These are phyloP conservation scores for Papiliotrema flavescens DNA, from an alignment of 1,284 basidiomycete species.

Conservation along the genomic window DNA sequence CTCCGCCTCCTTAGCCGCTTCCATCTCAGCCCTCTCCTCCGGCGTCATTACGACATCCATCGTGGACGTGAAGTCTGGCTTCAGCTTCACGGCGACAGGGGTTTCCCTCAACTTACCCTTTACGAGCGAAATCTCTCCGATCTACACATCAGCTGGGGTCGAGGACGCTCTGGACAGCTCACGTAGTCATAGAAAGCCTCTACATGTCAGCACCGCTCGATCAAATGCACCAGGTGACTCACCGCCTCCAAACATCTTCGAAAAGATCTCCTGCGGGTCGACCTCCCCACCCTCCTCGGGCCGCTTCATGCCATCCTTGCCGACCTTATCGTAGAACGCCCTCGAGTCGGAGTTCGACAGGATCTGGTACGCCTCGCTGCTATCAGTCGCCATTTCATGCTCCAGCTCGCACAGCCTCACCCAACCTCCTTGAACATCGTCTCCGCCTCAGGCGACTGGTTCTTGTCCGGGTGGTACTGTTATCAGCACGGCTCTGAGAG, in stretches of 20 bases:
- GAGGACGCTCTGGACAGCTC: constrained; percentile 42
- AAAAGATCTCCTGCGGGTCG: constrained; percentile 88
- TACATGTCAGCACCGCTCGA: constrained; percentile 11
- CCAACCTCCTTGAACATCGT: constrained; percentile 93
- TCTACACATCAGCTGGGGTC: constrained; percentile 52
- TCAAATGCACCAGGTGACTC: constrained; percentile 47
- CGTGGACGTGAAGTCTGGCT: constrained; percentile 44
- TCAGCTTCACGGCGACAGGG: neutral
- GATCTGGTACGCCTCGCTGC: constrained; percentile 85
- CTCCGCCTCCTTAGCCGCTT: constrained; percentile 52
- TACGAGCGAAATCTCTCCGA: constrained; percentile 89
- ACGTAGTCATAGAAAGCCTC: constrained; percentile 66
- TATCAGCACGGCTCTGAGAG: neutral
- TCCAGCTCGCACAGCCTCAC: constrained; percentile 48
- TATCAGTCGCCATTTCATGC: neutral
- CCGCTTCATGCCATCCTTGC: constrained; percentile 56
- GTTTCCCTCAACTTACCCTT: constrained; percentile 52
- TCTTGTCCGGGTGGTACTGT: constrained; percentile 92
- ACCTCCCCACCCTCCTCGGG: constrained; percentile 46
- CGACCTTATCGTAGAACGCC: constrained; percentile 92
- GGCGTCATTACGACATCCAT: constrained; percentile 61
- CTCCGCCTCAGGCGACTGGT: constrained; percentile 78
- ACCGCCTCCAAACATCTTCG: constrained; percentile 87
- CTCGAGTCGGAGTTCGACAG: constrained; percentile 80
- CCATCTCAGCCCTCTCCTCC: constrained; percentile 84